These are phyloP conservation scores for Sanghuangporus weigelae DNA, from an alignment of 1,284 basidiomycete genomes.

Conservation along the genomic window DNA sequence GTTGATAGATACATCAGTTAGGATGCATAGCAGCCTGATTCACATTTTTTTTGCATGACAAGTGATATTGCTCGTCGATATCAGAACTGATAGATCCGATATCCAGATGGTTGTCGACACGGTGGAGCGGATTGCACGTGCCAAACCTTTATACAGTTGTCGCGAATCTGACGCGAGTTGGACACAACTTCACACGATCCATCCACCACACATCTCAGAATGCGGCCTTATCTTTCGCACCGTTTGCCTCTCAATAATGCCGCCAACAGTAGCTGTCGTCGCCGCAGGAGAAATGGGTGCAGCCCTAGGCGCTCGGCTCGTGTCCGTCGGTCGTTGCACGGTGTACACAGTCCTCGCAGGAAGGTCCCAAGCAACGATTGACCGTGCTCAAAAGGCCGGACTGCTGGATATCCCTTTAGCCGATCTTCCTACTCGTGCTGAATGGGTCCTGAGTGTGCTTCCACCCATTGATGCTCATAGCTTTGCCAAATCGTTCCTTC, in stretches of 20 bases:
- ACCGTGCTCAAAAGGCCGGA: slow-evolving; percentile 46
- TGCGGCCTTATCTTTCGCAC: not conserved
- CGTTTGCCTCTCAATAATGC: not conserved
- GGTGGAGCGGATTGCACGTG: too few relatives aligned
- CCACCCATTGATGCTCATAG: slow-evolving; percentile 48
- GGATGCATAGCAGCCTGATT: too few relatives aligned
- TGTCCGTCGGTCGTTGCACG: slow-evolving; percentile 35
- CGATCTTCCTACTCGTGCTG: slow-evolving; percentile 38
- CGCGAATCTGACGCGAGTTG: not conserved
- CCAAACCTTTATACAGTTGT: too few relatives aligned
- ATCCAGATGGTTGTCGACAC: too few relatives aligned
- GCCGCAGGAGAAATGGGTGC: slow-evolving; percentile 37
- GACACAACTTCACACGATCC: not conserved
- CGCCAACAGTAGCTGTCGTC: slow-evolving; percentile 23
- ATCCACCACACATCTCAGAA: not conserved
- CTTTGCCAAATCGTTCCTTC: slow-evolving; percentile 41
- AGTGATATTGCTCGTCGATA: too few relatives aligned
- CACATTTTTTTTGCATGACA: too few relatives aligned
- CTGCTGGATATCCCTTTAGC: slow-evolving; percentile 43
- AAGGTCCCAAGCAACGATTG: slow-evolving; percentile 42
- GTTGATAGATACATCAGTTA: too few relatives aligned
- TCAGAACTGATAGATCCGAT: too few relatives aligned
- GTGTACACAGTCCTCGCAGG: slow-evolving; percentile 48
- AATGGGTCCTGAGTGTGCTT: slow-evolving; percentile 51
- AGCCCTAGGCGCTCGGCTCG: slow-evolving; percentile 38